Evolutionary conservation across 208 protist species (phyloP), one percentile per base, ranked within the genome.

Genomic region (Kentomonas sorsogonicus): DNA sequence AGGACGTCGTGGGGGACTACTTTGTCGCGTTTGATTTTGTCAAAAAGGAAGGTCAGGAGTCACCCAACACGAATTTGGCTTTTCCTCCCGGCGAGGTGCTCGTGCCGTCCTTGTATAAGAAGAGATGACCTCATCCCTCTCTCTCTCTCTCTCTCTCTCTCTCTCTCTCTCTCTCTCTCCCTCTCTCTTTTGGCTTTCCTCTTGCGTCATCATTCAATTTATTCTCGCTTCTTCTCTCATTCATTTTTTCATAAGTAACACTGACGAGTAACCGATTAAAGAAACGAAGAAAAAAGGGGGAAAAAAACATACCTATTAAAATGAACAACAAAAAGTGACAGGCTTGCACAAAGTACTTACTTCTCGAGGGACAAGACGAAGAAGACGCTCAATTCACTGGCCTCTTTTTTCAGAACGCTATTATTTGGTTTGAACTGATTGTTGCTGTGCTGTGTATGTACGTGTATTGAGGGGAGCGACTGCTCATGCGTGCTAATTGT

Each of bases 91-190:
- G 74, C 13, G 89, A 93, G 6, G 77, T 86, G 16, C 71, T 98
- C 9, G 77, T 97, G 53, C 91, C 93, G 7, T 98, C 93, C 48
- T 53, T 96, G 15, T 98, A 98, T 72, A 98, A 98, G 63, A 97
- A 95, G 60, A 78, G 95, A 26, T 97, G 75, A 85, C 26, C 38
- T 5, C 27, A 46, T 18, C 2, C 29, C 13, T 52, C 30, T 29
- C 15, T 7, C 13, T 36, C 18, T 45, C 41, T 13, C 2, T 40
- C 34, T 45, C 22, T 54, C 13, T 39, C 16, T 54, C 41, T 26
- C 60, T 60, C 22, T 22, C n/a, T 23, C 23, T 53, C 31, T 6
- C 33, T 23, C 33, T 30, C 50, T 23, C 33, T 40, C 27, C n/a
- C 27, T 29, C 22, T n/a, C 25, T 54, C 22, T 30, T 16, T 46